Evolutionary conservation across 139 green algal genomes (phyloP).

Genomic region (Volvox reticuliferus): DNA sequence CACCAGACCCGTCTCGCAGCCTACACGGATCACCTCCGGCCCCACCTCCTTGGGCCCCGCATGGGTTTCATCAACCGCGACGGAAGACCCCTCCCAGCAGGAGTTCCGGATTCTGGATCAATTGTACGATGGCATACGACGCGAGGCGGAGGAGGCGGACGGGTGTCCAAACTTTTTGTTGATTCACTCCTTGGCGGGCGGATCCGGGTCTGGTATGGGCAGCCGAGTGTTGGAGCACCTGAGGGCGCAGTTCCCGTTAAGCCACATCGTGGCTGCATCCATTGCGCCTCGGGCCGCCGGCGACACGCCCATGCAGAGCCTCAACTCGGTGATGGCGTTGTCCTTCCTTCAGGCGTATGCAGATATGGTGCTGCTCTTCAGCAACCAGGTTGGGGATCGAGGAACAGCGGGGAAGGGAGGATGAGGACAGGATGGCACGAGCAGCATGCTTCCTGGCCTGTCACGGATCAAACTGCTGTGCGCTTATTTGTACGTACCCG

Average conservation of each 20-base stretch:
- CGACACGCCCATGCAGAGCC: conserved; percentile 64
- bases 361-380: conserved; percentile 59
- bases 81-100: conserved; percentile 27
- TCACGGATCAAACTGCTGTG: no score
- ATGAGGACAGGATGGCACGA: background rate
- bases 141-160: conserved; percentile 56
- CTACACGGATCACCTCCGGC: background rate
- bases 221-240: conserved; percentile 56
- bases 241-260: conserved; percentile 44
- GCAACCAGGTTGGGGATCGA: conserved; percentile 40
- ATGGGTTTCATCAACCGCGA: conserved; percentile 34
- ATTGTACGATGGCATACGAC: conserved; percentile 52
- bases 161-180: conserved; percentile 57
- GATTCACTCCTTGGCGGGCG: conserved; percentile 63
- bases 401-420: no score
- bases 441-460: no score
- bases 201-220: conserved; percentile 58
- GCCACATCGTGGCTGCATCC: conserved; percentile 45
- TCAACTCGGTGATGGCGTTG: conserved; percentile 61
- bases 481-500: no score
- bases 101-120: conserved; percentile 58
- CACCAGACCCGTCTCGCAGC: background rate
- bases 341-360: conserved; percentile 64
- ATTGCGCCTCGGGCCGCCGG: conserved; percentile 54
- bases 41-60: background rate